These are phyloP conservation scores for Spathaspora passalidarum DNA, from an alignment of 805 yeast genomes.

Conservation along the genomic window DNA sequence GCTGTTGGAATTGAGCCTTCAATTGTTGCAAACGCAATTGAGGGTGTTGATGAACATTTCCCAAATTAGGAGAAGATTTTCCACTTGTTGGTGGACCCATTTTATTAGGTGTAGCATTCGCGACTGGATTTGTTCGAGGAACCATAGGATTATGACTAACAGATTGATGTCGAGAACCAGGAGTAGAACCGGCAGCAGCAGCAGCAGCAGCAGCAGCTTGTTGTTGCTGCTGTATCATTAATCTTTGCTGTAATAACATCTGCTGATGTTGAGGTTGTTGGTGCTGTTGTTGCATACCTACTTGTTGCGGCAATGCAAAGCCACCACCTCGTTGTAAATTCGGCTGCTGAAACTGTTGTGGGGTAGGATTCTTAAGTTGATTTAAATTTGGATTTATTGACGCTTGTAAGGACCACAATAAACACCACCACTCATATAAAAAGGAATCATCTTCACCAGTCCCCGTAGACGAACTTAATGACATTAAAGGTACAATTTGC, in stretches of 20 bases:
- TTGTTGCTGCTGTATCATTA: conserved; percentile 6
- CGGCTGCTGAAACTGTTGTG: conserved; percentile 5
- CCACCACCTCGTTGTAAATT: background rate
- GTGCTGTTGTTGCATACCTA: conserved; percentile 11
- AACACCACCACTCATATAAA: conserved; percentile 56
- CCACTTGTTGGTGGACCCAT: conserved; percentile 5
- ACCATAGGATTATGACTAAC: background rate
- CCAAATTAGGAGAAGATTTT: conserved; percentile 1
- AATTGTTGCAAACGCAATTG: conserved; percentile 23
- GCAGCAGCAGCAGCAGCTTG: conserved; percentile 5
- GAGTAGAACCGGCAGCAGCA: conserved; percentile 1
- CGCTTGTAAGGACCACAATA: conserved; percentile 48
- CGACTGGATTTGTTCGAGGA: background rate
- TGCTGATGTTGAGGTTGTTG: conserved; percentile 8
- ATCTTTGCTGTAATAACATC: conserved; percentile 4
- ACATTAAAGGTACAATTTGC: conserved; percentile 11
- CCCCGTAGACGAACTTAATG: conserved; percentile 25
- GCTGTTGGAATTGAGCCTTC: conserved; percentile 21
- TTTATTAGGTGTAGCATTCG: conserved; percentile 4
- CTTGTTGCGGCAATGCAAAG: conserved; percentile 7
- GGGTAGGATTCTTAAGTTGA: conserved; percentile 14
- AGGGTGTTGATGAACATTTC: conserved; percentile 14
- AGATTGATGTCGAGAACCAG: background rate
- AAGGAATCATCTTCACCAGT: conserved; percentile 43
- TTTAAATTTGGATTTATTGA: conserved; percentile 35